Base-by-base conservation (phyloP, 2,329 filamentous ascomycete genomes). In the Volutella citrinella region DNA sequence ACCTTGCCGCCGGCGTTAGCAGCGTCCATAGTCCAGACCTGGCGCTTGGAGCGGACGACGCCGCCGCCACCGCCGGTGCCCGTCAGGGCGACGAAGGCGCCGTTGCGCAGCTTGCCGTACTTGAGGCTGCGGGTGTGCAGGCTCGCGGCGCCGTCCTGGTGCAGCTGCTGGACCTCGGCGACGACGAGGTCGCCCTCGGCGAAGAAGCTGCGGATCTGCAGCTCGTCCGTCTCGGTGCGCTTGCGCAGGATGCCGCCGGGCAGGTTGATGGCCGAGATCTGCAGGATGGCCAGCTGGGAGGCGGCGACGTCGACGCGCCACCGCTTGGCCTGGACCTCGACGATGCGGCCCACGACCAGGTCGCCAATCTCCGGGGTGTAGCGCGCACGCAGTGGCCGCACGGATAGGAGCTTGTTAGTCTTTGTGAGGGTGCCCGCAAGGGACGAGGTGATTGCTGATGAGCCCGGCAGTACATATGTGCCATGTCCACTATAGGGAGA, bases 191-290 rank as follows among this genome's bases (percentile, higher is more conserved):
- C 93, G 10, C 93, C 93, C 64, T 98, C 93, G 34, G 84, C 82
- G 67, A 98, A 97, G 65, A 96, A 98, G n/a, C 82, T 87, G 31
- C 93, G 80, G 63, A 98, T 97, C 65, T 97, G 93, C 53, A 98
- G 74, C 69, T 97, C 93, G 62, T 98, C 93, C 12, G 93, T 94
- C 55, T 91, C 90, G 18, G 93, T 98, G 46, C 93, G 76, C 57
- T 91, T 86, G 38, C 93, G 80, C 52, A 96, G 72, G 46, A 95
- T 95, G 20, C 93, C 93, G 36, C 93, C 93, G 0, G 93, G 93
- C 4, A 98, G 70, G 59, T 98, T 98, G 65, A 98, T 97, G 42
- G 85, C 84, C 34, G 81, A 87, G 26, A 98, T 80, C 13, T 89
- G 87, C 9, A 98, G 74, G 28, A 82, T 77, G 5, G 93, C 91